Percentiles rank a stretch among this genome's conserved stretches.
Conservation (phyloP, 306 rosid species). For the Ceratonia siliqua region DNA sequence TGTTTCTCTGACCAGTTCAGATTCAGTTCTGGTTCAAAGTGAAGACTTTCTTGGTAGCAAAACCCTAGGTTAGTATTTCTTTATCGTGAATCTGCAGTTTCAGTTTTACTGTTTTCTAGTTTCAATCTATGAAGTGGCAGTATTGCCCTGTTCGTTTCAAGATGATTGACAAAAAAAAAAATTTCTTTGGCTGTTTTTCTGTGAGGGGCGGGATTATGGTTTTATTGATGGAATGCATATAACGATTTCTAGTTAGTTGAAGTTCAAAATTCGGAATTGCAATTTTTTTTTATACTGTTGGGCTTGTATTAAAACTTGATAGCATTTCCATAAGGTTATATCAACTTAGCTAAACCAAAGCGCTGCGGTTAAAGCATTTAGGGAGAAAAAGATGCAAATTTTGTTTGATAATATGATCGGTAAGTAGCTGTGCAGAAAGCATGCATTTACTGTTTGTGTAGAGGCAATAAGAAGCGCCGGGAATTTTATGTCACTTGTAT, state of each 20-base stretch:
- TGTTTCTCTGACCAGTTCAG: constrained; percentile 39
- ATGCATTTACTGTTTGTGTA: no score
- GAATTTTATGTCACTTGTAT: neutral
- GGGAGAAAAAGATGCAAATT: neutral
- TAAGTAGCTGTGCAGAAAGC: neutral
- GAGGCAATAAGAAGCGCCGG: neutral
- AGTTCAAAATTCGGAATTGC: constrained; percentile 13
- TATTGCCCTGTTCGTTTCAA: neutral
- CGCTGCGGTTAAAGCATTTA: neutral
- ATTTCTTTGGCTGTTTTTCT: neutral
- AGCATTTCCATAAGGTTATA: no score
- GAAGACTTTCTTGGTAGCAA: constrained; percentile 11
- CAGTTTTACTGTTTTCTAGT: neutral
- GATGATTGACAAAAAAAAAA: neutral
- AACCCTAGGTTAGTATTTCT: constrained; percentile 56
- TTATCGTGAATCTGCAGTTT: neutral
- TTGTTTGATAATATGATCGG: neutral
- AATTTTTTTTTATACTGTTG: neutral
- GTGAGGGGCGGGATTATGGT: constrained; percentile 13
- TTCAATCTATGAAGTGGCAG: neutral
- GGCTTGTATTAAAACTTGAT: neutral
- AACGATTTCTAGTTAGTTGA: neutral
- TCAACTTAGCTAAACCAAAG: neutral
- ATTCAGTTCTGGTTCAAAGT: constrained; percentile 46
- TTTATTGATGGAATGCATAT: constrained; percentile 29